Evolutionary conservation across 1,284 basidiomycete genomes (phyloP), one percentile per base, ranked within the genome.

Genomic region (Cerrena zonata): DNA sequence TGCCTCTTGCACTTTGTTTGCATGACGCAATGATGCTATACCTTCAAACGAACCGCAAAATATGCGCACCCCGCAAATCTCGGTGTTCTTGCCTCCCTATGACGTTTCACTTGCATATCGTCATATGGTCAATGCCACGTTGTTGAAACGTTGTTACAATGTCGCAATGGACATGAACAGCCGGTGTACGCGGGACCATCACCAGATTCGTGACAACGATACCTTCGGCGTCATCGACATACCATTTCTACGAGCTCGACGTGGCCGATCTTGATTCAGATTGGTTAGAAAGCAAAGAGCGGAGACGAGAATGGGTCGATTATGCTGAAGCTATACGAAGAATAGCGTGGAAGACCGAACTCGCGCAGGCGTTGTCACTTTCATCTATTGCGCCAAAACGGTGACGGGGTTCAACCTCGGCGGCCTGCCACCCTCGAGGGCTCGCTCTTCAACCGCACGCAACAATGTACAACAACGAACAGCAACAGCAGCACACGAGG

Each of bases 161-260:
- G 7, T 40, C 7, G 7, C 15, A 34, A 7, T 40, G 39, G 7
- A 7, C 41, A 22, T 34, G 24, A 22, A 66, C 73, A 89, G 87
- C 87, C 64, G 87, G 87, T 68, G 84, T 89, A 60, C 85, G 83
- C 62, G 87, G 87, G 68, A 82, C 72, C 58, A 84, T 89, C 63
- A 85, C 82, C 57, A 81, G 83, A 63, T 87, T 77, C 68, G 82
- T 89, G 52, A 85, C 79, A 49, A 91, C 87, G 43, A 87, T 89
- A 67, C 78, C 82, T 53, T 80, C 84, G 45, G 78, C 83, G 38
- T 80, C 86, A 47, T 79, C 85, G 51, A 90, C 82, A 39, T 91
- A 90, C 69, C 88, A 91, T 70, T 90, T 91, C 58, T 91, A 86
- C 71, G 89, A 91, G 68, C 78, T 91, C 59, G 88, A 91, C 67